Base-by-base conservation (phyloP, 2,329 filamentous ascomycete genomes). In the Neophaeococcomyces aloes region DNA sequence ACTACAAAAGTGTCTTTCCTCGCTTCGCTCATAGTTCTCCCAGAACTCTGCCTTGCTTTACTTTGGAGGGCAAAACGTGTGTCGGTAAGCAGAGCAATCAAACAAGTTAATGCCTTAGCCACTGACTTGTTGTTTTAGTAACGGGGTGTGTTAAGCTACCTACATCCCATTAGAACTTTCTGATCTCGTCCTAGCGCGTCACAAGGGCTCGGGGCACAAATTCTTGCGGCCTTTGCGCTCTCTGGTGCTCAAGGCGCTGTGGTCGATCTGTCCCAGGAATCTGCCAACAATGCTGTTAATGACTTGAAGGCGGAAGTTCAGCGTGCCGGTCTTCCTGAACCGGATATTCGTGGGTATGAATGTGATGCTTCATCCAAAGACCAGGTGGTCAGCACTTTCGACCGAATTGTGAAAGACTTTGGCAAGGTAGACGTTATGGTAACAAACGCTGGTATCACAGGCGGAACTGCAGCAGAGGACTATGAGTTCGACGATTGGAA, bases 391-490 rank as follows among this genome's bases (percentile, higher is more conserved):
- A 35, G 19, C 10, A 62, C 61, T 11, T 63, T 59, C 53, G 50
- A 51, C n/a, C 48, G 56, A 21, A 57, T 63, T 25, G 55, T 56
- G 7, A 40, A 51, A 11, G 59, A 63, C 29, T 61, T 63, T 38
- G 59, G 63, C 3, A 53, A 58, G 31, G 54, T 67, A 11, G 63
- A 66, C 45, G 57, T 65, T 6, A 54, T 66, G 8, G 61, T 66
- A 14, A 65, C 63, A 1, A 63, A 63, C 18, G 64, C 65, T 0
- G 64, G 64, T 0, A 64, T 66, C 21, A 59, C 62, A 11, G 59
- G 58, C 19, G 60, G 63, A 42, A 56, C 54, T 18, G 56, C 58
- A 31, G 57, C 56, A 32, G 60, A 62, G 48, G 56, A 61, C 29
- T 63, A 49, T 67, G 70, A 48, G 65, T 57, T 64, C 19, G 53